Evolutionary conservation across 495 filamentous ascomycete genomes (phyloP).

Genomic region (Platismatia glauca): DNA sequence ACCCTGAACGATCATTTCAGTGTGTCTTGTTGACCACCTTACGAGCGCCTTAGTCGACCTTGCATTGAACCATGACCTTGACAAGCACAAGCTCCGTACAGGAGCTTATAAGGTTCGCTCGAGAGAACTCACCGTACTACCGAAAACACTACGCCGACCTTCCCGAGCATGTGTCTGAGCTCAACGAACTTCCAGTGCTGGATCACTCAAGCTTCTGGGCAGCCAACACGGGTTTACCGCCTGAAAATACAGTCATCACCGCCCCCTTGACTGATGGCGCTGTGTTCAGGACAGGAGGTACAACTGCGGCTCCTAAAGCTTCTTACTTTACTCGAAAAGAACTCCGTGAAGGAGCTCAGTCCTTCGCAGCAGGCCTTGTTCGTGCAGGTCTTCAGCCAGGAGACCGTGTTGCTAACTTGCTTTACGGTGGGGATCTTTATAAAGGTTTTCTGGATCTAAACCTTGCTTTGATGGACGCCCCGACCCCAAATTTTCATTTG

Average conservation of each 20-base stretch:
- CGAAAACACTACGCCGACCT: neutral
- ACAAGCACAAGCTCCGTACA: neutral
- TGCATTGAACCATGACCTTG: neutral
- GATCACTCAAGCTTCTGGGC: neutral
- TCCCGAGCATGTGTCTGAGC: slow-evolving; percentile 1
- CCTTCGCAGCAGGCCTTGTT: neutral
- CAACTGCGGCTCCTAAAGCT: neutral
- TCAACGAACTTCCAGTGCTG: neutral
- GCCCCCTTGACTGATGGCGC: neutral
- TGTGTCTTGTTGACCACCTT: neutral
- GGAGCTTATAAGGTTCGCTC: slow-evolving; percentile 1
- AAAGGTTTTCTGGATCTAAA: neutral
- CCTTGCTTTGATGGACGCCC: neutral
- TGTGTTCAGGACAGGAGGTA: slow-evolving; percentile 3
- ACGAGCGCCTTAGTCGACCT: neutral
- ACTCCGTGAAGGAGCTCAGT: neutral
- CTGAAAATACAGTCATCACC: slow-evolving; percentile 2
- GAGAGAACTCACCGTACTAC: neutral
- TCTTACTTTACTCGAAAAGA: neutral
- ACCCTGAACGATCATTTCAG: neutral
- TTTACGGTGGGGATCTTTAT: neutral
- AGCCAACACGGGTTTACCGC: slow-evolving; percentile 3
- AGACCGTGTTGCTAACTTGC: slow-evolving; percentile 2
- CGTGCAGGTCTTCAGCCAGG: neutral
- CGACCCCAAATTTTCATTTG: neutral